Base-by-base conservation (phyloP, 805 yeast genomes). In the Yarrowia deformans region DNA sequence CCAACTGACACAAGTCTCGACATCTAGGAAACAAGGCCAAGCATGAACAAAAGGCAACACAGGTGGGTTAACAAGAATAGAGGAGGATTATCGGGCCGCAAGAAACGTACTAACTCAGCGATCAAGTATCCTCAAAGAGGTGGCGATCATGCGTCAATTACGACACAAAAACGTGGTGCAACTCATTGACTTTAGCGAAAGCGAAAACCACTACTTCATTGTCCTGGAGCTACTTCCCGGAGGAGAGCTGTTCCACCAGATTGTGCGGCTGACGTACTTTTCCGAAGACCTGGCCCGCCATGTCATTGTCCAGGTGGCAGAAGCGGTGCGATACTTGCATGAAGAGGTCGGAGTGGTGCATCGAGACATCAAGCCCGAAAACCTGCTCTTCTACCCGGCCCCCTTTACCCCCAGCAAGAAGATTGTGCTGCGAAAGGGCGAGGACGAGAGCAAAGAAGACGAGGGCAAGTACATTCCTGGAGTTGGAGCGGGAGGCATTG, bases 401-500 rank as follows among this genome's bases (percentile, higher is more conserved):
- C 83, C 83, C 1, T 79, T 80, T 67, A 71, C 80, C 7, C 84
- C 85, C 2, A 71, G 83, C 23, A 69, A 75, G 70, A 72, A 71
- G 46, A 72, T 74, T 55, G 74, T 72, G 7, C 70, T 75, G 23
- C 75, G 83, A 9, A 78, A 79, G 23, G 81, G 82, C 16, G 82
- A 80, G 70, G 84, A 81, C 68, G 81, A 78, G 35, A 73, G 78
- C 56, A 84, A 95, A 77, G 80, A 82, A 14, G 98, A 94, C 76
- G 99, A 95, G 80, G 99, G 99, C 67, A 86, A 84, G 71, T 95
- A 93, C 74, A 79, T 78, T 10, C 88, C 90, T 5, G 90, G 90
- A 13, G 80, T 90, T 23, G 99, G 99, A 42, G 97, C 96, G 58
- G 99, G 97, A 68, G 91, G 93, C 14, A 90, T 95, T 73, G 99